These are phyloP conservation scores for Ceratocystis albifundus DNA, from an alignment of 2,329 filamentous ascomycete species.

Conservation along the genomic window DNA sequence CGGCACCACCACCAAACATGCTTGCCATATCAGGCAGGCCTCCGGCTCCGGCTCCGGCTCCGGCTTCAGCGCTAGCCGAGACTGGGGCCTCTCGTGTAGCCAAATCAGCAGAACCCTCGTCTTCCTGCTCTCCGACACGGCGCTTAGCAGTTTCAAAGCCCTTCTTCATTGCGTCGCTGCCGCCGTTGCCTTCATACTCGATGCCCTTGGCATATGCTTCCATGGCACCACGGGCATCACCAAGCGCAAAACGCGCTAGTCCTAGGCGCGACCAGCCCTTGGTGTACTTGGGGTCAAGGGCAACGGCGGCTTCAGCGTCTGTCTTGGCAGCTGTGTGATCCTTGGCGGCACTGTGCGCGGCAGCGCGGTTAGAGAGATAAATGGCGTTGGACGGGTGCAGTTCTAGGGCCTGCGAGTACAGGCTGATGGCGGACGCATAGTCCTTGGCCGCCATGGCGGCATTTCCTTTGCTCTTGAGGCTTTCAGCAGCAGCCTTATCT, in stretches of 20 bases:
- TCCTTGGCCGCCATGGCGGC: constrained; percentile 91
- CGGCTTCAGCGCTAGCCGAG: constrained; percentile 27
- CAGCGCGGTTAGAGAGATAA: constrained; percentile 94
- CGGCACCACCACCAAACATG: constrained; percentile 60
- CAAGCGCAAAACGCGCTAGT: constrained; percentile 80
- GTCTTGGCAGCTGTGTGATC: constrained; percentile 74
- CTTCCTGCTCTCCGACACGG: constrained; percentile 68
- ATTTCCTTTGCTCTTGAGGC: constrained; percentile 82
- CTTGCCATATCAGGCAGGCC: constrained; percentile 65
- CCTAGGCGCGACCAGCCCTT: constrained; percentile 95
- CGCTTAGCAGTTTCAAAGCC: constrained; percentile 88
- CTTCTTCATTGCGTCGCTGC: constrained; percentile 94
- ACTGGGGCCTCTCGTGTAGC: constrained; percentile 27
- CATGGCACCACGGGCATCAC: constrained; percentile 82
- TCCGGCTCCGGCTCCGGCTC: constrained; percentile 30
- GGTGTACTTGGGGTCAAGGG: constrained; percentile 82
- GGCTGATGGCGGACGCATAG: constrained; percentile 67
- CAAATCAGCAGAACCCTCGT: constrained; percentile 32
- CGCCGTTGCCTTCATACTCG: constrained; percentile 83
- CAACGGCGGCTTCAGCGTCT: constrained; percentile 84
- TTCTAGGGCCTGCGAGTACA: constrained; percentile 77
- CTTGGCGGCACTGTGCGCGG: constrained; percentile 73
- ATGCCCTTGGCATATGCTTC: constrained; percentile 91
- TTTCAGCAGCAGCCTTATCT: constrained; percentile 70
- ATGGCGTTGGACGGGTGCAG: constrained; percentile 80